Percentiles rank a stretch among this genome's conserved stretches.
Evolutionary conservation across 140 eudicot genomes (phyloP).

Genomic region (Stevia rebaudiana): DNA sequence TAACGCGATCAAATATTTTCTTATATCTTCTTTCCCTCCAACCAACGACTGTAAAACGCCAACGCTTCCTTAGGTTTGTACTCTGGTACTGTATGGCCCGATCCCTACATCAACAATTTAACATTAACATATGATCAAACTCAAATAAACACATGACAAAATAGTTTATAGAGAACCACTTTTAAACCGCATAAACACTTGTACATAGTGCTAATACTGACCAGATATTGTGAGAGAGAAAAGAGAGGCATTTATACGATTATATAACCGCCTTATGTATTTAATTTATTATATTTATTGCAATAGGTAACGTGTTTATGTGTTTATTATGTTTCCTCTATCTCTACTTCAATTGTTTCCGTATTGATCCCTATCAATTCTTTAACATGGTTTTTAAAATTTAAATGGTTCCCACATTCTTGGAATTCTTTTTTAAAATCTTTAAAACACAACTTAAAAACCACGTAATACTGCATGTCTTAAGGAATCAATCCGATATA

Average conservation of each 20-base stretch:
- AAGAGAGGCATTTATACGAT: background rate
- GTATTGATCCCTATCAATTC: background rate
- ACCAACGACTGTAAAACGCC: slow-evolving; percentile 67
- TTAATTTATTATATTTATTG: background rate
- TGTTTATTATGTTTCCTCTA: background rate
- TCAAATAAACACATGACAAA: background rate
- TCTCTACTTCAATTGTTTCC: background rate
- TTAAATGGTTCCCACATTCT: background rate
- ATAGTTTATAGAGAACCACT: background rate
- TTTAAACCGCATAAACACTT: background rate
- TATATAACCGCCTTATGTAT: background rate
- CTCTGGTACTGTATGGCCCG: slow-evolving; percentile 78
- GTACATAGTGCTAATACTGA: background rate
- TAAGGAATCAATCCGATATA: slow-evolving; percentile 1
- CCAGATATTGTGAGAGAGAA: background rate
- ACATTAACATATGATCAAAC: background rate
- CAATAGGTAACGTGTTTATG: background rate
- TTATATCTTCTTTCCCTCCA: slow-evolving; percentile 62
- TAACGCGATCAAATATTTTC: background rate
- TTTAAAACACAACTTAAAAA: background rate
- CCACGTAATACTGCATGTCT: background rate
- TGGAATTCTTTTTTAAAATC: background rate
- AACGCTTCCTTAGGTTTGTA: slow-evolving; percentile 86
- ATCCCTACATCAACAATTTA: slow-evolving; percentile 22
- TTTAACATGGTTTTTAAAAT: background rate